Base-by-base conservation (phyloP, 2,329 filamentous ascomycete species). In the Penicillium fuscoglaucum region DNA sequence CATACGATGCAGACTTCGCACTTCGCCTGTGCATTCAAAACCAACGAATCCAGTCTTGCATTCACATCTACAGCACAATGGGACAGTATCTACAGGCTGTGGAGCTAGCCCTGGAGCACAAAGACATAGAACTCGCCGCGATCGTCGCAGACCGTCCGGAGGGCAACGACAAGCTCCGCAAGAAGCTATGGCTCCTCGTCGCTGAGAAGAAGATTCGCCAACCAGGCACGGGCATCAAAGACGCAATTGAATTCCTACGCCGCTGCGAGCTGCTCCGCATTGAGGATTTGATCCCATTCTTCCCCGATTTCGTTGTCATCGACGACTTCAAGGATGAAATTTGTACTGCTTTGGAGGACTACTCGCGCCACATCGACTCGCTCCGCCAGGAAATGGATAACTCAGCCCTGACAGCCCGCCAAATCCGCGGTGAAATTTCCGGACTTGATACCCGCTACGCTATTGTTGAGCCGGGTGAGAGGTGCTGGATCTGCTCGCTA, bases 321-420 rank as follows among this genome's bases (percentile, higher is more conserved):
- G 95, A 99, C 72, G 95, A 98, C 74, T 99, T 99, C 83, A 97
- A 98, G 72, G 93, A 98, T 63, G 95, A 99, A 73, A 98, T 99
- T 39, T 99, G 95, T 77, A 82, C 86, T 0, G 95, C 96, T 1
- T 83, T 99, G 1, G 95, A 99, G 75, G 90, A 96, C 63, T 99
- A 99, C 78, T 90, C 87, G 47, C 89, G 90, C 39, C 91, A 91
- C 66, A 99, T 99, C 65, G 95, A 98, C 69, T 82, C 81, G 1
- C 80, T 99, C 40, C 92, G 93, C 70, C 87, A 88, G 64, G 93
- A 98, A 74, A 99, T 99, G 95, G 95, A 99, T 73, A 91, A 96
- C 71, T 91, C 88, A 5, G 90, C 91, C 10, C 86, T 87, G 61
- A 98, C 95, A 15, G 93, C 95, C 0, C 85, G 88, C 31, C 91